Base-by-base conservation (phyloP, 192 early-diverging fungal species). In the Coemansia sp. region DNA sequence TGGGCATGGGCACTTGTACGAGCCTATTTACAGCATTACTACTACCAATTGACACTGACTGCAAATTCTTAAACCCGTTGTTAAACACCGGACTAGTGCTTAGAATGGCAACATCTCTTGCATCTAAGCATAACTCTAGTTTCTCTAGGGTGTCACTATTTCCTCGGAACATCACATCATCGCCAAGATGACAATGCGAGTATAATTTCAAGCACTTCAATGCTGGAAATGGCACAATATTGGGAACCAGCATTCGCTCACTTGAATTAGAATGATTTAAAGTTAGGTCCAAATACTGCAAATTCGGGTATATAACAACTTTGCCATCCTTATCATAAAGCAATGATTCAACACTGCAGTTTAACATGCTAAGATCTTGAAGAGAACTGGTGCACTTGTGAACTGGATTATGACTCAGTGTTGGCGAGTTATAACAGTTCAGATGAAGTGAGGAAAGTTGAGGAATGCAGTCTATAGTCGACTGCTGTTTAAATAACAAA, bases 101-200 rank as follows among this genome's bases (percentile, higher is more conserved):
- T 42, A 42, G 40, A 42, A 42, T 4, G 4, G 10, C 9, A 42
- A 42, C 40, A 42, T 4, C 40, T 10, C 16, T 13, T 4, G 40
- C 40, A 4, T 16, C 14, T 10, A 42, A 42, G 10, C 13, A 14
- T 42, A 42, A 14, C 40, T 10, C 40, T 13, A 64, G 44, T 23
- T 46, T 47, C 14, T 47, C 26, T 28, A 66, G 32, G 14, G 46
- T 53, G 5, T 10, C 46, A 23, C 46, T 50, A 33, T 66, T 66
- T 1, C 64, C 64, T 32, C 64, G 64, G 21, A 66, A 66, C 17
- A 66, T 44, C 30, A 37, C 35, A 37, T 66, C 35, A 53, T 66
- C 47, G 4, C 30, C 46, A 37, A 52, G 53, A 21, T 26, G 47
- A 9, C 53, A 37, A 17, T 10, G 0, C 21, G 23, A 14, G 17